Percentiles rank a stretch among this genome's conserved stretches.
Conservation (phyloP, 768 basidiomycete species). For the Lactarius indigo region DNA sequence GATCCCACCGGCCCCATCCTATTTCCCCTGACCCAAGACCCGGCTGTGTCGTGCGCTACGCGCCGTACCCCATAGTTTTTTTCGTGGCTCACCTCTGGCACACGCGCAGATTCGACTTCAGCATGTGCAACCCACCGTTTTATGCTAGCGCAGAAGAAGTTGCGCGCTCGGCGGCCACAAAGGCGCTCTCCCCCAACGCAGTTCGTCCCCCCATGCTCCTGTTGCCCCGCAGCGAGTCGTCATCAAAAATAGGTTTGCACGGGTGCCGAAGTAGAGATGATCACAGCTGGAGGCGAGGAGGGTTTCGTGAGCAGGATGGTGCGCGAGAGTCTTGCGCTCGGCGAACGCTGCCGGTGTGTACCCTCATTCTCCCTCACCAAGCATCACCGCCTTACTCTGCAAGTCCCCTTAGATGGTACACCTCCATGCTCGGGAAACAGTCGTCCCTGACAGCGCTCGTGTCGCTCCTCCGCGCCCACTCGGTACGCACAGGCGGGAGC, state of each 20-base stretch:
- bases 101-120: slow-evolving; percentile 58
- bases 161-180: slow-evolving; percentile 50
- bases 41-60: slow-evolving; percentile 4
- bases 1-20: slow-evolving; percentile 44
- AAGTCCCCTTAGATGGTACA: slow-evolving; percentile 68
- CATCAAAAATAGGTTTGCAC: slow-evolving; percentile 64
- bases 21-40: slow-evolving; percentile 33
- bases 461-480: slow-evolving; percentile 42
- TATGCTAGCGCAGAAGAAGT: slow-evolving; percentile 77
- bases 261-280: slow-evolving; percentile 83
- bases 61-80: background rate
- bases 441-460: slow-evolving; percentile 68
- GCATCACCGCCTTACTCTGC: background rate
- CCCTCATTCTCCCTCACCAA: background rate
- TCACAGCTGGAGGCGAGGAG: slow-evolving; percentile 83
- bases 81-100: background rate
- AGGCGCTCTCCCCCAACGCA: slow-evolving; percentile 64
- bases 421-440: slow-evolving; percentile 87
- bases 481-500: slow-evolving; percentile 34
- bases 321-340: slow-evolving; percentile 55
- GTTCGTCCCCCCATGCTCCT: slow-evolving; percentile 40
- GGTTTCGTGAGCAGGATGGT: slow-evolving; percentile 78
- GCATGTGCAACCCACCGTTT: slow-evolving; percentile 97
- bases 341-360: slow-evolving; percentile 56
- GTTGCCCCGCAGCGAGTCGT: background rate